Evolutionary conservation across 208 protist genomes (phyloP).

Genomic region (Hexamita inflata): DNA sequence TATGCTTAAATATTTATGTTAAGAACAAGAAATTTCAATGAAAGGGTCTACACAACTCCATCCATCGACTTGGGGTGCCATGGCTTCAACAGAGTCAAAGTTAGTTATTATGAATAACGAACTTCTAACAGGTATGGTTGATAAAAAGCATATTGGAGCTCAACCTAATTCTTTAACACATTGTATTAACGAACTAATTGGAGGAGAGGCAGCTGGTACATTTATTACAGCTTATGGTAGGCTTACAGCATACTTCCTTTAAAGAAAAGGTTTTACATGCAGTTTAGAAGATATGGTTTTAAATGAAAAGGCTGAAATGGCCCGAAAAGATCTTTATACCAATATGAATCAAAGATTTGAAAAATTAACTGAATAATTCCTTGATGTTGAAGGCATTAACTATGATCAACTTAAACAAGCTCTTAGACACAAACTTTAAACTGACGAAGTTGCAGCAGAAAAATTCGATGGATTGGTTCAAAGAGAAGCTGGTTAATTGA

Average conservation of each 20-base stretch:
- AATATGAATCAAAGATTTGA: not conserved
- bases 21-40: conserved; percentile 53
- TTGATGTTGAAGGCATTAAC: not conserved
- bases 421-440: not conserved
- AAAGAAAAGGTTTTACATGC: conserved; percentile 83
- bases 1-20: conserved; percentile 50
- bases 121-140: conserved; percentile 83
- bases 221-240: conserved; percentile 77
- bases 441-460: not conserved
- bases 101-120: conserved; percentile 74
- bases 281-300: conserved; percentile 91
- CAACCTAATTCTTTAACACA: conserved; percentile 57
- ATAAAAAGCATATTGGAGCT: conserved; percentile 77
- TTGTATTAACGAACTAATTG: conserved; percentile 85
- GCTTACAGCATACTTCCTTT: conserved; percentile 77
- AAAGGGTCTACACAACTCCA: conserved; percentile 61
- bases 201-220: conserved; percentile 65
- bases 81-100: conserved; percentile 44
- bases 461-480: not conserved
- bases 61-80: conserved; percentile 53
- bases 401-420: conserved; percentile 11
- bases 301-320: conserved; percentile 49
- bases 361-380: not conserved
- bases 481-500: not conserved
- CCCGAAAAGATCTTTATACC: not conserved